These are phyloP conservation scores for Cyclocybe aegerita DNA, from an alignment of 768 basidiomycete genomes.

Conservation along the genomic window DNA sequence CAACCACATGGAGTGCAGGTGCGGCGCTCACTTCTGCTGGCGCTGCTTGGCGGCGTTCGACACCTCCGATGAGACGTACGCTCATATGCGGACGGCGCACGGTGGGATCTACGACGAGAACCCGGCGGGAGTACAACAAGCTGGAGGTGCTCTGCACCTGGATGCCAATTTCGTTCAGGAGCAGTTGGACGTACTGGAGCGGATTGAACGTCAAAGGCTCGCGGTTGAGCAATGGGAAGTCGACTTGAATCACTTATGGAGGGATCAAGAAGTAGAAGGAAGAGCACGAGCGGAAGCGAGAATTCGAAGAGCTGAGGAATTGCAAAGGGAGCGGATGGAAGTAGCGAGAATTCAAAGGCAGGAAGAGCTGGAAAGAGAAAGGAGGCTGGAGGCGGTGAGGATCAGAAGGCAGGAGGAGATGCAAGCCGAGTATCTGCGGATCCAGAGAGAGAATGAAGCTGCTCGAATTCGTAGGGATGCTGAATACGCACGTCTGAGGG, in stretches of 20 bases:
- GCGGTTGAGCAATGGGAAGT: neutral
- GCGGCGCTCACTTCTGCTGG: slow-evolving; percentile 57
- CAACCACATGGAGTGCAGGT: slow-evolving; percentile 53
- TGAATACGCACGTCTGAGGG: too few relatives aligned
- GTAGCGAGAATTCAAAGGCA: too few relatives aligned
- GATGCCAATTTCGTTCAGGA: slow-evolving; percentile 3
- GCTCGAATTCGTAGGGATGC: too few relatives aligned
- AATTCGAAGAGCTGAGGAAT: neutral
- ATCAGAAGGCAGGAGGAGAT: too few relatives aligned
- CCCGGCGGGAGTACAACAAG: slow-evolving; percentile 6
- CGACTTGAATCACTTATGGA: neutral
- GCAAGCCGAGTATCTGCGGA: too few relatives aligned
- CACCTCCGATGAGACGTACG: slow-evolving; percentile 17
- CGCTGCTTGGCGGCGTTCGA: slow-evolving; percentile 45
- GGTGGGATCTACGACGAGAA: slow-evolving; percentile 15
- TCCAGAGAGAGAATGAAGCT: too few relatives aligned
- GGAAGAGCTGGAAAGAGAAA: too few relatives aligned
- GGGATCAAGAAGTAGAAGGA: neutral
- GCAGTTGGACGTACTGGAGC: slow-evolving; percentile 9
- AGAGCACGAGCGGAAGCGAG: too few relatives aligned
- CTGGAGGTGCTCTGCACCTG: too few relatives aligned
- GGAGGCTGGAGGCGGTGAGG: too few relatives aligned
- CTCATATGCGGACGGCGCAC: slow-evolving; percentile 33
- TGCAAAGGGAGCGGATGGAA: too few relatives aligned
- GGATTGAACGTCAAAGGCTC: slow-evolving; percentile 6